Evolutionary conservation across 257 asterid species (phyloP).

Genomic region (Solanum pinnatisectum): DNA sequence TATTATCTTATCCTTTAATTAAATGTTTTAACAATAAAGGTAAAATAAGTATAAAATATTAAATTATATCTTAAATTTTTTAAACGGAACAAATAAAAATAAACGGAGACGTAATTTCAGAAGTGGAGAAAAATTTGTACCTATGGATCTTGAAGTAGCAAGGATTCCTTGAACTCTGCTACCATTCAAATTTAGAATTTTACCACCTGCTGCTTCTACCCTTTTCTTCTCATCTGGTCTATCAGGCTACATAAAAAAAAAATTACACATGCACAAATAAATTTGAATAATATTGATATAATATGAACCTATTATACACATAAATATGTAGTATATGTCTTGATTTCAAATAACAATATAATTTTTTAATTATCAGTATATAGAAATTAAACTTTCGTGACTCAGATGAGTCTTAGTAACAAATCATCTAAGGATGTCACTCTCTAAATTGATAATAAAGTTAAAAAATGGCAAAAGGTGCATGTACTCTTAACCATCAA

Average conservation of each 20-base stretch:
- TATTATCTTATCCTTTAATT: no score
- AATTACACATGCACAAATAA: neutral
- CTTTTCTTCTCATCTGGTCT: conserved; percentile 51
- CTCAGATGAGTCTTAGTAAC: neutral
- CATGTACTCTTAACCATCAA: neutral
- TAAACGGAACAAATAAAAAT: no score
- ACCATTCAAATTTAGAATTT: conserved; percentile 34
- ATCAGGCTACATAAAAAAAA: conserved; percentile 28
- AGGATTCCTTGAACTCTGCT: conserved; percentile 45
- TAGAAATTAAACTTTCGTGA: neutral
- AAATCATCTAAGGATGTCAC: neutral
- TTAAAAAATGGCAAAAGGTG: neutral
- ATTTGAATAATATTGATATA: no score
- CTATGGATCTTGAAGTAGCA: conserved; percentile 49
- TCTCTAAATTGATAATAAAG: no score
- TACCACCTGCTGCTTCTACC: conserved; percentile 49
- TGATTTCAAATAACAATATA: neutral
- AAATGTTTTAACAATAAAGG: no score
- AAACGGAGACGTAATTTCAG: neutral
- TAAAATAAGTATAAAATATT: neutral
- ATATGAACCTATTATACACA: neutral
- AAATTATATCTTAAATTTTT: neutral
- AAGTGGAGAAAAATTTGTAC: neutral
- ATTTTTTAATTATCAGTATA: neutral
- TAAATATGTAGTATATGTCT: no score